Evolutionary conservation across 257 asterid species (phyloP).

Genomic region (Scutellaria minor): DNA sequence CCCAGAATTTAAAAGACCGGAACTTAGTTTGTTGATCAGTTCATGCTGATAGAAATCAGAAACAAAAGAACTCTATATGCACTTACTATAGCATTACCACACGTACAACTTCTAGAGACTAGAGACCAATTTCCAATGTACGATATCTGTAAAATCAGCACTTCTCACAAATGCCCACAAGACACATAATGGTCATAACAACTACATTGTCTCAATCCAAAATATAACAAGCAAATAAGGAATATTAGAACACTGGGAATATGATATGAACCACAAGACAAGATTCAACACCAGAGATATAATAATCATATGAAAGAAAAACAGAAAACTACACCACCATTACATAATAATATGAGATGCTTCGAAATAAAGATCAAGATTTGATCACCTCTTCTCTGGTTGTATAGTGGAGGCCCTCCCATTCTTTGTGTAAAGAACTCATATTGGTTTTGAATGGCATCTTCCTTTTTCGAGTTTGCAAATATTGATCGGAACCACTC

Average conservation of each 20-base stretch:
- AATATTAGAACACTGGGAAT: conserved; percentile 15
- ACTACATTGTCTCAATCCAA: too few relatives aligned
- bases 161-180: background rate
- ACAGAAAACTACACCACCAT: conserved; percentile 2
- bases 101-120: conserved; percentile 16
- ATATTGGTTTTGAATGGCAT: conserved; percentile 94
- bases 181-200: too few relatives aligned
- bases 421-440: conserved; percentile 92
- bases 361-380: background rate
- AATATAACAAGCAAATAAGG: background rate
- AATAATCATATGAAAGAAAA: background rate
- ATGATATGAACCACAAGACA: conserved; percentile 3
- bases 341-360: background rate
- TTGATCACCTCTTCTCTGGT: conserved; percentile 79
- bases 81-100: background rate
- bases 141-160: background rate
- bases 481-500: conserved; percentile 93
- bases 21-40: background rate
- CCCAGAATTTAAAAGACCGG: too few relatives aligned
- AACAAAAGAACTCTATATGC: background rate
- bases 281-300: background rate
- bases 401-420: conserved; percentile 95
- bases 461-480: conserved; percentile 83
- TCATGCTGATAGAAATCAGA: background rate
- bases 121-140: background rate